Evolutionary conservation across 768 basidiomycete species (phyloP), one percentile per base, ranked within the genome.

Genomic region (Fistulinella prunicolor): DNA sequence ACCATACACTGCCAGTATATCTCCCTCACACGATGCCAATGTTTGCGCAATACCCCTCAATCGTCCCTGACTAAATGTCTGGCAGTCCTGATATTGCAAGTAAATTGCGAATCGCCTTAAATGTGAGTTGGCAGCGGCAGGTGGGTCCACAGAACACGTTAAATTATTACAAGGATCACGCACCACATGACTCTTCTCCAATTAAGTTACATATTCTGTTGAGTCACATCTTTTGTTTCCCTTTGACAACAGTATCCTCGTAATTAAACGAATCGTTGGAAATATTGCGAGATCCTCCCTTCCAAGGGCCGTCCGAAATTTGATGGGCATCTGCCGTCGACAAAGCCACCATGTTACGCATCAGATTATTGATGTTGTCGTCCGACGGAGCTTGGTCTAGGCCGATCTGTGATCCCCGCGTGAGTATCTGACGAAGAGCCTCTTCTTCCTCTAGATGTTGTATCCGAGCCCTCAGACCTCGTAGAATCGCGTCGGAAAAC

Each of bases 371-470:
- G 38, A 77, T 56, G 43, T 71, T 66, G 35, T 63, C 55, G 16
- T 70, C 59, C 10, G 68, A 70, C 4, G 73, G 69, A 13, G 63
- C 54, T 12, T 57, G 65, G 28, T 73, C 72, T 32, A 63, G 57
- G 21, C 63, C 62, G 22, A 72, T 63, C 38, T 59, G 67, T 7
- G 72, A 68, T 28, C 69, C 67, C 37, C 64, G 66, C 40, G 69
- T 63, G 26, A 71, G 55, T 29, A 64, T 63, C 34, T 69, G 70
- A 46, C 74, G 75, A 42, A 77, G 66, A 29, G 65, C 58, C 39
- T 74, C 73, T 48, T 78, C 69, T 39, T 76, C 73, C 42, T 77
- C 73, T n/a, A 77, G 54, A 21, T 66, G 56, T 36, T 64, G 66
- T 19, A 77, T 64, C 16, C 66, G 65, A 32, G 55, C 54, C 13